A percentile compares a stretch with the other conserved stretches of the same genome.
Conservation (phyloP, 2,329 filamentous ascomycete genomes). For the Periconia digitata region DNA sequence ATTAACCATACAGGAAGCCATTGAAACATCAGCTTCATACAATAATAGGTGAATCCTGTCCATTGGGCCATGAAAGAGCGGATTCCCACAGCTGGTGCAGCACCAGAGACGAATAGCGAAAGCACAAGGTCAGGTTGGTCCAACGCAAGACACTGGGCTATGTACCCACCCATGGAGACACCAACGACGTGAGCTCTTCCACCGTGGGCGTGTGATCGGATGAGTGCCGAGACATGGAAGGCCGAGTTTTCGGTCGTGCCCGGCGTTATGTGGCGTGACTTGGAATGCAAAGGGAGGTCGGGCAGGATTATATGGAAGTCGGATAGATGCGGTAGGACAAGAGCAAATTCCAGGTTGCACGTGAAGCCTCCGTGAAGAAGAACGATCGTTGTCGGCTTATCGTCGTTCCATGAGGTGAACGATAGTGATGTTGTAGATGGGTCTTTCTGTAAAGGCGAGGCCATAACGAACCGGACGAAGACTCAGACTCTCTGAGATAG, state of each 20-base stretch:
- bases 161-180: slow-evolving; percentile 16
- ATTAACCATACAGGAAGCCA: slow-evolving; percentile 5
- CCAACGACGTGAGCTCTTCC: slow-evolving; percentile 19
- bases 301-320: slow-evolving; percentile 12
- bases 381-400: not conserved
- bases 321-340: slow-evolving; percentile 6
- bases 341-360: slow-evolving; percentile 3
- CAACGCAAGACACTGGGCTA: slow-evolving; percentile 12
- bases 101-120: slow-evolving; percentile 9
- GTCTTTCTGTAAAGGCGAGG: not conserved
- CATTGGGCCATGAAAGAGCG: slow-evolving; percentile 6
- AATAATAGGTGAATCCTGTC: slow-evolving; percentile 3
- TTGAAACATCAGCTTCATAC: slow-evolving; percentile 4
- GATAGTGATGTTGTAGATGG: not conserved
- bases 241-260: not conserved
- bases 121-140: slow-evolving; percentile 13
- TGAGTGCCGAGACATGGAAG: slow-evolving; percentile 8
- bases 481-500: too few relatives aligned
- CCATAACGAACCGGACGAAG: not conserved
- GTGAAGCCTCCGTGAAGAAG: slow-evolving; percentile 6
- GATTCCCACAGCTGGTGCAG: slow-evolving; percentile 1
- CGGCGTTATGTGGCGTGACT: slow-evolving; percentile 2
- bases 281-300: slow-evolving; percentile 14
- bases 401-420: not conserved
- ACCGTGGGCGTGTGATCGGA: slow-evolving; percentile 7